A percentile compares a stretch with the other conserved stretches of the same genome.
Evolutionary conservation across 768 basidiomycete species (phyloP).

Genomic region (Termitomyces sp.): DNA sequence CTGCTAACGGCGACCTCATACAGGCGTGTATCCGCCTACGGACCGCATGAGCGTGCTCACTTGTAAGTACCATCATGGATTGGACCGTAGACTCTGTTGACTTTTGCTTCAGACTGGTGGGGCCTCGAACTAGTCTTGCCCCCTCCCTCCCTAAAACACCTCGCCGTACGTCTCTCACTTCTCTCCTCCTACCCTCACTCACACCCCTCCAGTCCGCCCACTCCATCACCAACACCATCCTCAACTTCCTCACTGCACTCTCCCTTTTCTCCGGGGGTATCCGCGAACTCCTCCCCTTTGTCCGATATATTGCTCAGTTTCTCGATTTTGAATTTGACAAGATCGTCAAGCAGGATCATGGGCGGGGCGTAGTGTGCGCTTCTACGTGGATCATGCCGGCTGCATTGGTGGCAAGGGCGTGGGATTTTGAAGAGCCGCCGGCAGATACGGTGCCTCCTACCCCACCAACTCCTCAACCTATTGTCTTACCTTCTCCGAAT

Average conservation of each 20-base stretch:
- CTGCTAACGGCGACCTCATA: background rate
- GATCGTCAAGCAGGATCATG: slow-evolving; percentile 59
- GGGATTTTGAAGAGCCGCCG: slow-evolving; percentile 50
- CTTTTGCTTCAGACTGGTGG: slow-evolving; percentile 71
- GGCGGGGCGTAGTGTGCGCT: slow-evolving; percentile 80
- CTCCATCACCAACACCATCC: slow-evolving; percentile 54
- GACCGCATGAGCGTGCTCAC: slow-evolving; percentile 77
- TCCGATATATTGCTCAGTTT: slow-evolving; percentile 78
- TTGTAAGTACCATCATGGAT: slow-evolving; percentile 41
- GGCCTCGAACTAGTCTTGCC: slow-evolving; percentile 78
- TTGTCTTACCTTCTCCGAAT: background rate
- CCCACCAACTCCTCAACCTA: background rate
- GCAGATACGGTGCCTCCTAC: too few species aligned
- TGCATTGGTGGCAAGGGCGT: slow-evolving; percentile 70
- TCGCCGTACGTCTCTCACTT: slow-evolving; percentile 39
- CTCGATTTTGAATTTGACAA: slow-evolving; percentile 67
- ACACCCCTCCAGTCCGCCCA: slow-evolving; percentile 25
- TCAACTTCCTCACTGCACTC: slow-evolving; percentile 74
- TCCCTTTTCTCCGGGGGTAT: slow-evolving; percentile 67
- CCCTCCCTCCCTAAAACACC: slow-evolving; percentile 55
- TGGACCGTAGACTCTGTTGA: background rate
- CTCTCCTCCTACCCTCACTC: slow-evolving; percentile 28
- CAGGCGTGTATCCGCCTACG: slow-evolving; percentile 62
- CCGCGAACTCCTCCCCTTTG: slow-evolving; percentile 77
- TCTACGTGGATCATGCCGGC: slow-evolving; percentile 89